Percentiles rank a stretch among this genome's conserved stretches.
These are phyloP conservation scores for Cercospora janseana DNA, from an alignment of 2,329 filamentous ascomycete genomes.

Conservation along the genomic window DNA sequence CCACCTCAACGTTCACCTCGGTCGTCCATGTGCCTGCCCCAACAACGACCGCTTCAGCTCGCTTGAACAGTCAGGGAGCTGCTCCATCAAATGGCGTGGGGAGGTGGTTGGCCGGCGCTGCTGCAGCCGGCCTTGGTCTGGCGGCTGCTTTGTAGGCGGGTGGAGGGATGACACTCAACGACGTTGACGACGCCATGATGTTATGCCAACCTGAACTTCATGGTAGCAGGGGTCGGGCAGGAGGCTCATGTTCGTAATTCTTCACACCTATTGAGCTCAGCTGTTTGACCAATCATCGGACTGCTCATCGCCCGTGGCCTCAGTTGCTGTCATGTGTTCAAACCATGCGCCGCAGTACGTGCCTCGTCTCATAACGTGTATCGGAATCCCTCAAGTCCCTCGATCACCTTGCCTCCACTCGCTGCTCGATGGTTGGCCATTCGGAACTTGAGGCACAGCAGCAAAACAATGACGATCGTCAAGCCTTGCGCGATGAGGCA, in stretches of 20 bases:
- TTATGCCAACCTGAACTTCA: neutral
- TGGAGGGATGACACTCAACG: neutral
- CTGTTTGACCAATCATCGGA: neutral
- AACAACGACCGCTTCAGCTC: slow-evolving; percentile 9
- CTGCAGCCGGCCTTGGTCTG: slow-evolving; percentile 11
- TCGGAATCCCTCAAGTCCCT: slow-evolving; percentile 27
- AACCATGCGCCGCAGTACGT: neutral
- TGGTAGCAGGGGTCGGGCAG: neutral
- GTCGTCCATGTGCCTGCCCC: slow-evolving; percentile 12
- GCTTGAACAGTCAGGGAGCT: slow-evolving; percentile 17
- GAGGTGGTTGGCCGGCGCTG: slow-evolving; percentile 13
- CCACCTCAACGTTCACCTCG: slow-evolving; percentile 17
- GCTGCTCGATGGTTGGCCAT: slow-evolving; percentile 26
- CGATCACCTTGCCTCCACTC: slow-evolving; percentile 23
- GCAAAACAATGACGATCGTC: slow-evolving; percentile 22
- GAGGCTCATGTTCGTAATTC: neutral
- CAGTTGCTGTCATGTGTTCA: no score
- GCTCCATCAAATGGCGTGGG: slow-evolving; percentile 3
- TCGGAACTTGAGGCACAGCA: slow-evolving; percentile 22
- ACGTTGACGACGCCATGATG: neutral
- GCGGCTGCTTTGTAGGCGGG: slow-evolving; percentile 10
- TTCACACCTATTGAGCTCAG: neutral
- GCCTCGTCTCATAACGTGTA: slow-evolving; percentile 12
- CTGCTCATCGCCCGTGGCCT: neutral
- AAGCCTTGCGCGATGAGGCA: slow-evolving; percentile 19